Conservation (phyloP, 1,139 yeast species). For the Sugiyamaella pinicola region DNA sequence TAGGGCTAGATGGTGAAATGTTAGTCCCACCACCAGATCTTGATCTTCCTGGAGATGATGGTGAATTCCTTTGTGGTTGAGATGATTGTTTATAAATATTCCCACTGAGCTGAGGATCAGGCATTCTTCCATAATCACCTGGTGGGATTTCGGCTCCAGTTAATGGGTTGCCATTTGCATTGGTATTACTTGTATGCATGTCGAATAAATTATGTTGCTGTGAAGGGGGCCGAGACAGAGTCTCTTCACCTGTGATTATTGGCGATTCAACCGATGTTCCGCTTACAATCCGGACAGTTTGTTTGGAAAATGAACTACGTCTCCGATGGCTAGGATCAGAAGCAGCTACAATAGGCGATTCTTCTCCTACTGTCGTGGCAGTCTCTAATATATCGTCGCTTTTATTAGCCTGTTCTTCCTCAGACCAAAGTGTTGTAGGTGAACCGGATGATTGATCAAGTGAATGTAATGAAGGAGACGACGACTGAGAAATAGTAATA, state of each 20-base stretch:
- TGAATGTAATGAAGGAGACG: slow-evolving; percentile 3
- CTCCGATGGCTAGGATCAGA: not conserved
- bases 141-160: slow-evolving; percentile 12
- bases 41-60: not conserved
- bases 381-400: not conserved
- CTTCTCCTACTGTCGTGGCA: not conserved
- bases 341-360: not conserved
- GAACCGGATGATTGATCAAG: slow-evolving; percentile 5
- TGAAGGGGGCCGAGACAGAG: not conserved
- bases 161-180: not conserved
- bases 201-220: not conserved
- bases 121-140: slow-evolving; percentile 16
- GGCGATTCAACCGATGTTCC: slow-evolving; percentile 2
- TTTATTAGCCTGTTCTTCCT: not conserved
- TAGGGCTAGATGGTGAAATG: slow-evolving; percentile 1
- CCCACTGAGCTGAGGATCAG: not conserved
- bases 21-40: not conserved
- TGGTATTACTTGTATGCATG: slow-evolving; percentile 2
- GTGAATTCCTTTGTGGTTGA: not conserved
- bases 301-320: not conserved
- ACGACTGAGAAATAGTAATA: slow-evolving; percentile 1
- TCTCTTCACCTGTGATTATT: slow-evolving; percentile 10
- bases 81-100: not conserved
- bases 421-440: slow-evolving; percentile 12
- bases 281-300: slow-evolving; percentile 10